A percentile compares a stretch with the other conserved stretches of the same genome.
These are phyloP conservation scores for Athelia sp. DNA, from an alignment of 1,284 basidiomycete species.

Conservation along the genomic window DNA sequence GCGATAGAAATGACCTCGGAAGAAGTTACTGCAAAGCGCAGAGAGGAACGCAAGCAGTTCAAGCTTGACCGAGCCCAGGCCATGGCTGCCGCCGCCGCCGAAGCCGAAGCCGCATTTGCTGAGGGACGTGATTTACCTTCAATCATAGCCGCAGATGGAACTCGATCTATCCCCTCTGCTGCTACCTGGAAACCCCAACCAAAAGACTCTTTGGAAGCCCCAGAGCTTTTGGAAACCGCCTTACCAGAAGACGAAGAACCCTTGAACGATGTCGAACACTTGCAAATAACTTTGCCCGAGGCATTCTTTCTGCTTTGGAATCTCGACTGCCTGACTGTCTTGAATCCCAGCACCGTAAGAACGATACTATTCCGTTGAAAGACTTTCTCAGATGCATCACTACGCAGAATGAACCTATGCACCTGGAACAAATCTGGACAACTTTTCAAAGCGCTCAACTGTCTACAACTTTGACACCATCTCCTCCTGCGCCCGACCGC, in stretches of 20 bases:
- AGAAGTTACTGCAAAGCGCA: conserved; percentile 80
- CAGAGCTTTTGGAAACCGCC: conserved; percentile 27
- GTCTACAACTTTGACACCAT: conserved; percentile 10
- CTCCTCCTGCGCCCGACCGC: conserved; percentile 33
- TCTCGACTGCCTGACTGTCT: conserved; percentile 79
- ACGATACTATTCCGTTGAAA: neutral
- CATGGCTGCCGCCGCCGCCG: conserved; percentile 66
- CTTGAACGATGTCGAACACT: conserved; percentile 78
- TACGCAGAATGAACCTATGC: conserved; percentile 45
- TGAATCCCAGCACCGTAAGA: conserved; percentile 44
- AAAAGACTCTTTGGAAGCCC: conserved; percentile 6
- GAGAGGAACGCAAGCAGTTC: conserved; percentile 84
- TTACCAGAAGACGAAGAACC: conserved; percentile 42
- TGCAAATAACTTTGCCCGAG: conserved; percentile 89
- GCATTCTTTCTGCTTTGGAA: conserved; percentile 89
- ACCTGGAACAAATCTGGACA: conserved; percentile 52
- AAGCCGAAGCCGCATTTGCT: conserved; percentile 69
- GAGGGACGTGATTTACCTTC: conserved; percentile 59
- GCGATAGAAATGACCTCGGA: conserved; percentile 71
- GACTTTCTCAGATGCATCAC: neutral
- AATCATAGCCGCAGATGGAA: conserved; percentile 41
- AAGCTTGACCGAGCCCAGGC: conserved; percentile 86
- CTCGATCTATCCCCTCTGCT: conserved; percentile 60
- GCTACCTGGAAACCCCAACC: conserved; percentile 66
- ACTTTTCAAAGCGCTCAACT: conserved; percentile 47